Percentiles rank a stretch among this genome's conserved stretches.
These are phyloP conservation scores for Dioscorea dumetorum DNA, from an alignment of 106 monocot species.

Conservation along the genomic window DNA sequence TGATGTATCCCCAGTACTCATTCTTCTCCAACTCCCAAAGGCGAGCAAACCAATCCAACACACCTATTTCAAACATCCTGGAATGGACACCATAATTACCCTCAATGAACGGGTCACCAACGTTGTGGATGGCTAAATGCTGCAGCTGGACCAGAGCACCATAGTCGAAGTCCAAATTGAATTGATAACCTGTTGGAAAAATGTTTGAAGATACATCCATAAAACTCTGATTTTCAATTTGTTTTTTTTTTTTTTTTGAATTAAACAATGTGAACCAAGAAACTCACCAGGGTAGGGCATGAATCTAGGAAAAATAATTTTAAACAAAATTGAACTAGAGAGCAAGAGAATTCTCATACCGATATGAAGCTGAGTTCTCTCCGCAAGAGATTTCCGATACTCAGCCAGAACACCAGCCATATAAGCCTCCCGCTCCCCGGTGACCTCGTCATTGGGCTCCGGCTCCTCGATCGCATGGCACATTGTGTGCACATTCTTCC, in stretches of 20 bases:
- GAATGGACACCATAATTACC: conserved; percentile 89
- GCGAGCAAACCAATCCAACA: conserved; percentile 84
- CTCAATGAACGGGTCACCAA: conserved; percentile 89
- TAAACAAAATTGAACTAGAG: too few species aligned
- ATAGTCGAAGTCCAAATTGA: conserved; percentile 83
- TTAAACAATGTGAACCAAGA: too few species aligned
- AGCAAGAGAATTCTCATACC: conserved; percentile 17
- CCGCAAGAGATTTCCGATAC: conserved; percentile 35
- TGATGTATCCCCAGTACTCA: conserved; percentile 93
- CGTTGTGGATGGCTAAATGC: conserved; percentile 88
- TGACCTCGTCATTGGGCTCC: conserved; percentile 65
- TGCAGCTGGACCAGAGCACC: conserved; percentile 66
- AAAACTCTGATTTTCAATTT: too few species aligned
- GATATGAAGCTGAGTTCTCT: conserved; percentile 55
- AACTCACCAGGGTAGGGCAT: too few species aligned
- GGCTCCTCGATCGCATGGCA: conserved; percentile 63
- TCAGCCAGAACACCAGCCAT: conserved; percentile 72
- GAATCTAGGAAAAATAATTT: too few species aligned
- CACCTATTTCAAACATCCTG: conserved; percentile 76
- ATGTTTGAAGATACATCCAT: too few species aligned
- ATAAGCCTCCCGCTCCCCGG: conserved; percentile 71
- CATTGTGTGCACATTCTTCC: conserved; percentile 67
- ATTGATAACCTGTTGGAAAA: conserved; percentile 53
- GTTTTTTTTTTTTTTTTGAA: too few species aligned
- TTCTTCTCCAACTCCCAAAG: conserved; percentile 81